Conservation (phyloP, 1,284 basidiomycete species). For the Fomitopsis schrenkii region DNA sequence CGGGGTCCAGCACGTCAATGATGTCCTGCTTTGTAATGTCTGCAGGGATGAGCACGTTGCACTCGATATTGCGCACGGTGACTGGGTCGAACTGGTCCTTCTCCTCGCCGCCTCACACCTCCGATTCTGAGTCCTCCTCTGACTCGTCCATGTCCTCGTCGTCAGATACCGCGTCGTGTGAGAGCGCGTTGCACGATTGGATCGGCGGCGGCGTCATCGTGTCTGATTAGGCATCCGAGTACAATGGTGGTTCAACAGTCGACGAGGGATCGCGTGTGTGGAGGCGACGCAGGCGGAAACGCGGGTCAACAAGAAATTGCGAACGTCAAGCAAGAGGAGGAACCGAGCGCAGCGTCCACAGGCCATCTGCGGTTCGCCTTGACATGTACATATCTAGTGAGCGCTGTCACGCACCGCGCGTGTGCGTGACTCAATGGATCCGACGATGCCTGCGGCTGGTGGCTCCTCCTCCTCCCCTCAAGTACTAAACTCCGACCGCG, state of each 20-base stretch:
- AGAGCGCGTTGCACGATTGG: conserved; percentile 59
- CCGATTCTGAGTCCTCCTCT: conserved; percentile 32
- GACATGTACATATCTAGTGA: no score
- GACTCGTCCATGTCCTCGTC: conserved; percentile 51
- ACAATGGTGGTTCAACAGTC: conserved; percentile 68
- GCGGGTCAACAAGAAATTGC: no score
- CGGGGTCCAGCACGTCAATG: conserved; percentile 59
- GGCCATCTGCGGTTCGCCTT: no score
- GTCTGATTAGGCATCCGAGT: conserved; percentile 67
- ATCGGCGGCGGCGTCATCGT: conserved; percentile 46
- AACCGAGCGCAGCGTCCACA: no score
- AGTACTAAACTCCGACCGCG: no score
- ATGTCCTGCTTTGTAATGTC: conserved; percentile 39
- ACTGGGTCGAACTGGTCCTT: conserved; percentile 64
- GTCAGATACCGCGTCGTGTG: conserved; percentile 45
- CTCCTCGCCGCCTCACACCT: conserved; percentile 45
- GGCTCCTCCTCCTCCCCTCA: no score
- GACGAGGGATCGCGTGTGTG: conserved; percentile 66
- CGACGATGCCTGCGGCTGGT: no score
- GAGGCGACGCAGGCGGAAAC: conserved; percentile 61
- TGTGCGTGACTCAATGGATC: no score
- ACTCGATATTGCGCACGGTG: conserved; percentile 69
- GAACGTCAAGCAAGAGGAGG: no score
- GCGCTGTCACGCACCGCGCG: no score
- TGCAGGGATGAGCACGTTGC: conserved; percentile 63